Evolutionary conservation across 129 eudicot genomes (phyloP).

Genomic region (Flaveria brownii): DNA sequence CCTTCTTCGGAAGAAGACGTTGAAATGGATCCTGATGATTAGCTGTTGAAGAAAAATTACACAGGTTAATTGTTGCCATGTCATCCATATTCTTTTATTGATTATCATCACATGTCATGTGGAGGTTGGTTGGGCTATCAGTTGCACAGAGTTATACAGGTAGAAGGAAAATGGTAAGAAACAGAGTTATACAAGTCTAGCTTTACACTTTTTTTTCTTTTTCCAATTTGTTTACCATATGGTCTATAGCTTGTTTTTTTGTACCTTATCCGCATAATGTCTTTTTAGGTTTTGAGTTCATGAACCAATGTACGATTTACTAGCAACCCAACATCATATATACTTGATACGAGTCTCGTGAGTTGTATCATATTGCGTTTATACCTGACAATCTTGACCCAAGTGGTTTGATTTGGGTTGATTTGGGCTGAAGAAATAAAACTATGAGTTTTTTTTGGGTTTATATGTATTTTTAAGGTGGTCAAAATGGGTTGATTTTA

Average conservation of each 20-base stretch:
- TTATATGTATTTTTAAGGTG: no score
- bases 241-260: neutral
- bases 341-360: neutral
- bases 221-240: conserved; percentile 3
- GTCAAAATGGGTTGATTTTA: no score
- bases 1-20: conserved; percentile 67
- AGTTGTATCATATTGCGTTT: conserved; percentile 5
- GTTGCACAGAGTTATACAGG: conserved; percentile 39
- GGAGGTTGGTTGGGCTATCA: conserved; percentile 19
- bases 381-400: no score
- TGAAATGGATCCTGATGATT: conserved; percentile 97
- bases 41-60: conserved; percentile 29
- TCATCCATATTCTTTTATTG: conserved; percentile 37
- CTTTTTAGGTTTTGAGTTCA: conserved; percentile 28
- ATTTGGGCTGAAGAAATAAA: no score
- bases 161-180: conserved; percentile 9
- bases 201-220: conserved; percentile 3
- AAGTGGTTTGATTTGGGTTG: no score
- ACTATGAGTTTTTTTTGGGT: no score
- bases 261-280: conserved; percentile 31
- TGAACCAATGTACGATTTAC: conserved; percentile 26
- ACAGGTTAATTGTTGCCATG: conserved; percentile 5
- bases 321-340: conserved; percentile 2
- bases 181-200: conserved; percentile 9
- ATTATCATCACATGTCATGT: conserved; percentile 18